Conservation (phyloP, 495 filamentous ascomycete species). For the Neurospora sublineolata region DNA sequence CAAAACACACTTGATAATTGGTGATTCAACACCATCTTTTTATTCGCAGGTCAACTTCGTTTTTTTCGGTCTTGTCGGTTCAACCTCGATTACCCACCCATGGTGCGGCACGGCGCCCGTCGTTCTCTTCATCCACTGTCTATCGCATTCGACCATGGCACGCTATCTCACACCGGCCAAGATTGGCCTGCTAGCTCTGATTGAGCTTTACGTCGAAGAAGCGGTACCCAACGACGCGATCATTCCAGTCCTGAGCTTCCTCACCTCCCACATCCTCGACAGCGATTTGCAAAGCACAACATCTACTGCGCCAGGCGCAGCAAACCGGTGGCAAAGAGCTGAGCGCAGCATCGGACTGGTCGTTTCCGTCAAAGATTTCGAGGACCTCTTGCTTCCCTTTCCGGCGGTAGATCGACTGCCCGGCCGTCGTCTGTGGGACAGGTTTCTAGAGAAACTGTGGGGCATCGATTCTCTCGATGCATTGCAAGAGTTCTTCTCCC, state of each 20-base stretch:
- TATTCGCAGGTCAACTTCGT: background rate
- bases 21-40: background rate
- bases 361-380: conserved; percentile 54
- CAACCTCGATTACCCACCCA: background rate
- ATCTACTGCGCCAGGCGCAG: background rate
- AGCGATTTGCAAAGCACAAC: conserved; percentile 12
- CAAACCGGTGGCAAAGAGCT: conserved; percentile 27
- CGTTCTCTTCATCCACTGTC: background rate
- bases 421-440: conserved; percentile 73
- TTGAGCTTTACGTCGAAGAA: conserved; percentile 66
- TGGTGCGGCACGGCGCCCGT: background rate
- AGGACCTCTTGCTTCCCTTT: conserved; percentile 47
- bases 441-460: conserved; percentile 78
- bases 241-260: conserved; percentile 76
- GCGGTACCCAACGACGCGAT: conserved; percentile 62
- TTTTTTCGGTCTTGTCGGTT: background rate
- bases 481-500: conserved; percentile 59
- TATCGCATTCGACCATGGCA: conserved; percentile 39
- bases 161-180: conserved; percentile 79
- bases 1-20: background rate
- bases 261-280: conserved; percentile 61
- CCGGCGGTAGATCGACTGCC: conserved; percentile 51
- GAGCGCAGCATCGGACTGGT: conserved; percentile 38
- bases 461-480: conserved; percentile 67
- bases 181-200: conserved; percentile 68